Evolutionary conservation across 768 basidiomycete species (phyloP).

Genomic region (Mycena leptocephala): DNA sequence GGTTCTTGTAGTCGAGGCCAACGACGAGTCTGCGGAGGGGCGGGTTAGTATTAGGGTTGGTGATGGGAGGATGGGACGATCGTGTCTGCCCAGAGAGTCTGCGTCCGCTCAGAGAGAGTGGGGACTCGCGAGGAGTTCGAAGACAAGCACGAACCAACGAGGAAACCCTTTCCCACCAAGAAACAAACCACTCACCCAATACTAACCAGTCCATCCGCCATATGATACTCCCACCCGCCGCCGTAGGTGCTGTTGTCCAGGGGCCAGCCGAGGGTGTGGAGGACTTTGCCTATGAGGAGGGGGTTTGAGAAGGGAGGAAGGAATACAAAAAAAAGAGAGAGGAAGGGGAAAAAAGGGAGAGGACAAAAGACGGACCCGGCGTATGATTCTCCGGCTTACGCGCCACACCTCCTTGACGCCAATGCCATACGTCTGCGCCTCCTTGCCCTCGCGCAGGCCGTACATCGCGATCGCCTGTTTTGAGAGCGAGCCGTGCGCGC

Average conservation of each 20-base stretch:
- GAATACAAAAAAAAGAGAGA: background rate
- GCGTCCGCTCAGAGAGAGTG: too few relatives aligned
- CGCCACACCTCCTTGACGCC: slow-evolving; percentile 99
- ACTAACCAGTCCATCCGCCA: slow-evolving; percentile 92
- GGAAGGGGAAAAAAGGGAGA: background rate
- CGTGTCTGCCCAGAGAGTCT: too few relatives aligned
- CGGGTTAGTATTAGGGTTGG: too few relatives aligned
- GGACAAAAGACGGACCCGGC: slow-evolving; percentile 61
- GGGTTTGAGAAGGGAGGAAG: too few relatives aligned
- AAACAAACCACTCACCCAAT: too few relatives aligned
- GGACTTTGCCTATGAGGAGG: slow-evolving; percentile 67
- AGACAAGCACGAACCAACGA: too few relatives aligned
- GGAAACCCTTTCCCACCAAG: too few relatives aligned
- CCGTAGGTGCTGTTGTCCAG: slow-evolving; percentile 89
- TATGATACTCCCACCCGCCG: slow-evolving; percentile 96
- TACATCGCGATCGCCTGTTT: slow-evolving; percentile 86
- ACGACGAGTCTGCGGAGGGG: too few relatives aligned
- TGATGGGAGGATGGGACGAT: too few relatives aligned
- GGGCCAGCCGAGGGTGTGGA: slow-evolving; percentile 97
- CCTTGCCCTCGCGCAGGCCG: slow-evolving; percentile 75
- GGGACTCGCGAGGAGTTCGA: too few relatives aligned
- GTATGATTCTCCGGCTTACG: slow-evolving; percentile 73
- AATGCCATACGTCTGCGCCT: slow-evolving; percentile 96
- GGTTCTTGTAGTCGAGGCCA: slow-evolving; percentile 95
- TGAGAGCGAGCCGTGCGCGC: slow-evolving; percentile 93